Base-by-base conservation (phyloP, 805 yeast species). In the Nakazawaea molendinolei region DNA sequence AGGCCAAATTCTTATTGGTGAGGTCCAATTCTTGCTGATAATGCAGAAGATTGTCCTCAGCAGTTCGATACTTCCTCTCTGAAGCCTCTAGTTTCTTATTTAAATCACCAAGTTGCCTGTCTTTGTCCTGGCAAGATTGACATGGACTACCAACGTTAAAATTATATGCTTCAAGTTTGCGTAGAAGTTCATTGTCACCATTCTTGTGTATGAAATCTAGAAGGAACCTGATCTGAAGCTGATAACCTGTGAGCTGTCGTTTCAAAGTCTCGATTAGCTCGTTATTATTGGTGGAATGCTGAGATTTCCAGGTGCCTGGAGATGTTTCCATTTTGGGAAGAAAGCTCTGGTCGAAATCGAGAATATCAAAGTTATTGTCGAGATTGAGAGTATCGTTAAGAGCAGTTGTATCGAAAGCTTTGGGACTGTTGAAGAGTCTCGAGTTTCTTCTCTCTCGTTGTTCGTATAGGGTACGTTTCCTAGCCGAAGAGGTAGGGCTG, bases 161-260 rank as follows among this genome's bases (percentile, higher is more conserved):
- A 14, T 20, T 18, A 10, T 29, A 34, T 3, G 29, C 25, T 14
- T 30, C 39, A 7, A 42, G 24, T 22, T 27, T 39, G n/a, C 23
- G 20, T 8, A 40, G 26, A 7, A 40, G 28, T 22, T 43, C 42
- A 15, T 29, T 29, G 8, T 36, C 39, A 3, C 41, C 38, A 20
- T 47, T 43, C 14, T 52, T 49, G 17, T 51, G 25, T 25, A 58
- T 39, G 19, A 60, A 43, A 30, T 56, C 61, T 22, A 49, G 47
- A 24, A 56, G 56, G 24, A 60, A 35, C 29, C 50, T 46, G 18
- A 60, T 33, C 37, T 60, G 63, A 18, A 60, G 49, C 40, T 52
- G 56, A 38, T 56, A 57, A 39, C 59, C 54, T 1, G 55, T 57
- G 13, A 58, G 43, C 24, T 58, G 55, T 35, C 50, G 52, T 23